Conservation (phyloP, 164 flowering plant species). For the Chimonanthus salicifolius region DNA sequence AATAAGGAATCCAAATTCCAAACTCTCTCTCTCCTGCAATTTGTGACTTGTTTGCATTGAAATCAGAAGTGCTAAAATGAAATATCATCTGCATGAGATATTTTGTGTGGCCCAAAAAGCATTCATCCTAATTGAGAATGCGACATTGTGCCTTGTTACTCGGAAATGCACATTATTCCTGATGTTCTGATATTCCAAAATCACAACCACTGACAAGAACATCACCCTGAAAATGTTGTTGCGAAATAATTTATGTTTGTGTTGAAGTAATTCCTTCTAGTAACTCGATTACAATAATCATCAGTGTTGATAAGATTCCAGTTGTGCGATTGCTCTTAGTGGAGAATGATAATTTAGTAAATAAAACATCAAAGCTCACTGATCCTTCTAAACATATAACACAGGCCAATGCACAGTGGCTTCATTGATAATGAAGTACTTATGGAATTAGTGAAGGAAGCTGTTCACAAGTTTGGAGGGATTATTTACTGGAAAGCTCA, state of each 20-base stretch:
- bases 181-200: not conserved
- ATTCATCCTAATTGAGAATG: conserved; percentile 6
- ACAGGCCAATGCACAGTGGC: conserved; percentile 24
- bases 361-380: conserved; percentile 2
- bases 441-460: conserved; percentile 85
- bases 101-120: conserved; percentile 16
- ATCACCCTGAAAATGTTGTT: conserved; percentile 9
- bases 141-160: not conserved
- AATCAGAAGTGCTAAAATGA: not conserved
- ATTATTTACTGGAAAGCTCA: conserved; percentile 95
- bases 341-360: conserved; percentile 13
- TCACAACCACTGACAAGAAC: not conserved
- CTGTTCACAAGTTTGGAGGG: conserved; percentile 88
- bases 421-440: conserved; percentile 82
- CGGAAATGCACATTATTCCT: not conserved
- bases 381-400: conserved; percentile 13
- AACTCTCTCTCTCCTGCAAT: too few species aligned
- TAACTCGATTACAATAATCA: conserved; percentile 4
- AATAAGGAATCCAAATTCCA: too few species aligned
- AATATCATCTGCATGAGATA: conserved; percentile 13
- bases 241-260: conserved; percentile 2
- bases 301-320: conserved; percentile 7
- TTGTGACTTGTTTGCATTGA: too few species aligned
- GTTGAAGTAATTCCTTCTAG: conserved; percentile 2
- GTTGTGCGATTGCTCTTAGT: conserved; percentile 12